Conservation (phyloP, 1,284 basidiomycete genomes). For the Cutaneotrichosporon cyanovorans region DNA sequence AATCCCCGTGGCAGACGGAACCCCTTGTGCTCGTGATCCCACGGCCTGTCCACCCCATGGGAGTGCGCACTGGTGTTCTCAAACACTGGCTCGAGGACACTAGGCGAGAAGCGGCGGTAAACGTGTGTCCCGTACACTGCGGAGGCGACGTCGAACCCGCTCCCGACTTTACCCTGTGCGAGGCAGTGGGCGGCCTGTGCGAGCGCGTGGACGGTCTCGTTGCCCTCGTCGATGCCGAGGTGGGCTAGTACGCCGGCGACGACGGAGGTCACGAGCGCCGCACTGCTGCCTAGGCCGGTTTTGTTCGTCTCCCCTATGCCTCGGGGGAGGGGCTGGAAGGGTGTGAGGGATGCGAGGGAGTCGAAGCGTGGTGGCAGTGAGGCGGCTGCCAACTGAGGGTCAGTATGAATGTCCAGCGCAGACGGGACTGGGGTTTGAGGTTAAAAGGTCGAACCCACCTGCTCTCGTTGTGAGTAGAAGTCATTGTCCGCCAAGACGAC, state of each 20-base stretch:
- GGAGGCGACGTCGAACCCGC: slow-evolving; percentile 91
- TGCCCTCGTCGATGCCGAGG: slow-evolving; percentile 46
- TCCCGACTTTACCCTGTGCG: slow-evolving; percentile 96
- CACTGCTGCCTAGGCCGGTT: slow-evolving; percentile 94
- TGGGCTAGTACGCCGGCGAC: slow-evolving; percentile 78
- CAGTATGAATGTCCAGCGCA: neutral
- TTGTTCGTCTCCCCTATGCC: slow-evolving; percentile 80
- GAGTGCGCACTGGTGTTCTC: neutral
- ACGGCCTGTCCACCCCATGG: slow-evolving; percentile 9
- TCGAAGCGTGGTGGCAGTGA: slow-evolving; percentile 51
- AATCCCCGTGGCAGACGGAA: slow-evolving; percentile 75
- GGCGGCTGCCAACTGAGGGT: slow-evolving; percentile 54
- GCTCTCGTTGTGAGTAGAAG: slow-evolving; percentile 88
- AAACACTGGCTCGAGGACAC: slow-evolving; percentile 63
- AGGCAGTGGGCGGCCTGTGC: slow-evolving; percentile 93
- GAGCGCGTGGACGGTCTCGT: slow-evolving; percentile 72
- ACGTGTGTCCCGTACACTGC: slow-evolving; percentile 92
- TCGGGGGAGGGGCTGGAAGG: slow-evolving; percentile 67
- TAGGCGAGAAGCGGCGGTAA: slow-evolving; percentile 81
- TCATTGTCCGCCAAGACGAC: slow-evolving; percentile 89
- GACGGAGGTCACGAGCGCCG: slow-evolving; percentile 91
- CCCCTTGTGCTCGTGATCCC: slow-evolving; percentile 50
- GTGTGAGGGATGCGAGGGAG: slow-evolving; percentile 59
- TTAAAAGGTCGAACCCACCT: slow-evolving; percentile 59
- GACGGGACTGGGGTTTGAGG: no score